Percentiles rank a stretch among this genome's conserved stretches.
Evolutionary conservation across 306 rosid genomes (phyloP).

Genomic region (Fragaria iinumae): DNA sequence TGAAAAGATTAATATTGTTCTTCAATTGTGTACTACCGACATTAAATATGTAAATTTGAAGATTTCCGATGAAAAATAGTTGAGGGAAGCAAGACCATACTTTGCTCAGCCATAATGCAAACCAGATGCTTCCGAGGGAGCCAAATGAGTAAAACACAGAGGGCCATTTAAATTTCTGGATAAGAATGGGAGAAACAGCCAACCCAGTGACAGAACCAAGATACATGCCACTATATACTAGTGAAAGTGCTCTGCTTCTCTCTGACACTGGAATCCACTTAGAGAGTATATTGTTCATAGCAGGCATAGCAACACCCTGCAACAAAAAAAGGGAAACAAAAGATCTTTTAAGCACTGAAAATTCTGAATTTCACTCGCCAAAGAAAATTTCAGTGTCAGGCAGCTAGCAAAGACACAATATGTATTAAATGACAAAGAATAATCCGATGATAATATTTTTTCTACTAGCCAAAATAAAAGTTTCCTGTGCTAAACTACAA

Average conservation of each 20-base stretch:
- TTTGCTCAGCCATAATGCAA: constrained; percentile 73
- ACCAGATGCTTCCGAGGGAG: constrained; percentile 96
- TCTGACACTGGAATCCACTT: constrained; percentile 98
- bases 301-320: constrained; percentile 99
- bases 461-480: neutral
- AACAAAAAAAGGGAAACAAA: constrained; percentile 8
- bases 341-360: neutral
- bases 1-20: neutral
- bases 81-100: constrained; percentile 44
- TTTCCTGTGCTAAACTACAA: neutral
- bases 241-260: constrained; percentile 95
- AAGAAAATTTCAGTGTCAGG: neutral
- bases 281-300: constrained; percentile 90
- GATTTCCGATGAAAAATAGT: constrained; percentile 17
- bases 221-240: constrained; percentile 97
- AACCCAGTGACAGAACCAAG: constrained; percentile 94
- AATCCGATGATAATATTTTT: neutral
- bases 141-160: constrained; percentile 96
- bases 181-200: constrained; percentile 76
- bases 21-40: neutral
- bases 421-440: neutral
- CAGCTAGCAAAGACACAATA: neutral
- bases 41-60: neutral
- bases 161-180: constrained; percentile 87
- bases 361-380: neutral